A percentile compares a stretch with the other conserved stretches of the same genome.
Evolutionary conservation across 495 filamentous ascomycete species (phyloP).

Genomic region (Neurospora sp.): DNA sequence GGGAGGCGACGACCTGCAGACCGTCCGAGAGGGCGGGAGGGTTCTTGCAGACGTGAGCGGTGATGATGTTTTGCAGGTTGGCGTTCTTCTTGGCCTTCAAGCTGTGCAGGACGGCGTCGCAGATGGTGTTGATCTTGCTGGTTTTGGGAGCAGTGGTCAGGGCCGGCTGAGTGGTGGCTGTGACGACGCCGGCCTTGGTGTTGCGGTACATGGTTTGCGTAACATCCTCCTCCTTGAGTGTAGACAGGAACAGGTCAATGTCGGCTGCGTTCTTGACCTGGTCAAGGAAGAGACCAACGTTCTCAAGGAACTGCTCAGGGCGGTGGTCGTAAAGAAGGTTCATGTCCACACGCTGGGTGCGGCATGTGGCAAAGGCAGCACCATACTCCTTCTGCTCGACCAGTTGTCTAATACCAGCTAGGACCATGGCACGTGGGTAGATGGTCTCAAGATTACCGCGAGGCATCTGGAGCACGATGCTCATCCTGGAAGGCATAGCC

Average conservation of each 20-base stretch:
- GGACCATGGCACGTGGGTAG: conserved; percentile 81
- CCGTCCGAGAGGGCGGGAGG: conserved; percentile 87
- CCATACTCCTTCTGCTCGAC: conserved; percentile 74
- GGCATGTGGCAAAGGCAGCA: conserved; percentile 74
- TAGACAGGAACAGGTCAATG: conserved; percentile 87
- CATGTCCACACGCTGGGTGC: conserved; percentile 91
- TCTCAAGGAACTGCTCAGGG: conserved; percentile 70
- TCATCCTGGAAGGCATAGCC: conserved; percentile 78
- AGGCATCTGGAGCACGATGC: conserved; percentile 81
- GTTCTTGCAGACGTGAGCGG: conserved; percentile 84
- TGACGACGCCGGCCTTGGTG: conserved; percentile 40
- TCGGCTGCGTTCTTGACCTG: conserved; percentile 78
- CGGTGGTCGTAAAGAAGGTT: conserved; percentile 95
- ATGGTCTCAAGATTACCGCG: conserved; percentile 94
- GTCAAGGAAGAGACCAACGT: conserved; percentile 66
- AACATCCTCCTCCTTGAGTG: conserved; percentile 85
- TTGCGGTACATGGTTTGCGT: conserved; percentile 89
- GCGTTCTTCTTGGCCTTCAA: conserved; percentile 53
- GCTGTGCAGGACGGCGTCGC: conserved; percentile 67
- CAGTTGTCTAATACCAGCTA: conserved; percentile 73
- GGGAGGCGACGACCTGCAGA: conserved; percentile 60
- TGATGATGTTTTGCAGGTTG: conserved; percentile 86
- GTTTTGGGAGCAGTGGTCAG: conserved; percentile 7
- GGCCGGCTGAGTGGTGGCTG: conserved; percentile 11
- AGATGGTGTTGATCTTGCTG: conserved; percentile 78